These are phyloP conservation scores for Sclerotiophoma versabilis DNA, from an alignment of 2,329 filamentous ascomycete genomes.

Conservation along the genomic window DNA sequence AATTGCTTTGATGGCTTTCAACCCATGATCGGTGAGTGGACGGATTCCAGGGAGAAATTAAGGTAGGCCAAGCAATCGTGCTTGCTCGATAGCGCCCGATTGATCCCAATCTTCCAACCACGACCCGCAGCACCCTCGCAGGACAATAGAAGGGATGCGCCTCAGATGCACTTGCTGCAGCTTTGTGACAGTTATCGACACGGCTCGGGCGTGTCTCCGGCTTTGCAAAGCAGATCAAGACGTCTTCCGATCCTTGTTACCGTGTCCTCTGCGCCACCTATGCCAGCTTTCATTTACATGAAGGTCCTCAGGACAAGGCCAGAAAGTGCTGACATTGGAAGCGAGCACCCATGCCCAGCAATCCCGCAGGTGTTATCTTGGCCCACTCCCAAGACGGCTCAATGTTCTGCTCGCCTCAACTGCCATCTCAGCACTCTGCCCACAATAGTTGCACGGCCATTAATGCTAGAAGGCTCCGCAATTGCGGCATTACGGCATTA, in stretches of 20 bases:
- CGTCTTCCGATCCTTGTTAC: not conserved
- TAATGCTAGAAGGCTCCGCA: not conserved
- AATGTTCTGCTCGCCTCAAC: not conserved
- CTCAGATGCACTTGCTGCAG: not conserved
- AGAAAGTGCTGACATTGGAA: not conserved
- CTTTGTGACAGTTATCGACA: too few species aligned
- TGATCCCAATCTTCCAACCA: constrained; percentile 19
- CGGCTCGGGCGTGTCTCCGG: not conserved
- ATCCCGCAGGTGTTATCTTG: not conserved
- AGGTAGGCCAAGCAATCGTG: constrained; percentile 45
- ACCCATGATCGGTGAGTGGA: constrained; percentile 9
- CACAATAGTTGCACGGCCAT: not conserved
- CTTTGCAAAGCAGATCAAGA: not conserved
- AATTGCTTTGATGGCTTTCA: constrained; percentile 2
- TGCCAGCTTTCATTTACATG: not conserved
- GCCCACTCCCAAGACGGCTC: not conserved
- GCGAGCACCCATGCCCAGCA: not conserved
- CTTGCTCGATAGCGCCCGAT: constrained; percentile 32
- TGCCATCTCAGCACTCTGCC: not conserved
- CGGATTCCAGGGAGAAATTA: constrained; percentile 31
- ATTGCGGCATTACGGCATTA: not conserved
- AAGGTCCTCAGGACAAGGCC: not conserved
- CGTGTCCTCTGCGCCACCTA: not conserved
- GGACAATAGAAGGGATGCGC: not conserved
- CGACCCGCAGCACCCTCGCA: constrained; percentile 8